Percentiles rank a stretch among this genome's conserved stretches.
phyloP scores from a whole-genome alignment of 495 filamentous ascomycete species.

The Hypoxylon trugodes region DNA sequence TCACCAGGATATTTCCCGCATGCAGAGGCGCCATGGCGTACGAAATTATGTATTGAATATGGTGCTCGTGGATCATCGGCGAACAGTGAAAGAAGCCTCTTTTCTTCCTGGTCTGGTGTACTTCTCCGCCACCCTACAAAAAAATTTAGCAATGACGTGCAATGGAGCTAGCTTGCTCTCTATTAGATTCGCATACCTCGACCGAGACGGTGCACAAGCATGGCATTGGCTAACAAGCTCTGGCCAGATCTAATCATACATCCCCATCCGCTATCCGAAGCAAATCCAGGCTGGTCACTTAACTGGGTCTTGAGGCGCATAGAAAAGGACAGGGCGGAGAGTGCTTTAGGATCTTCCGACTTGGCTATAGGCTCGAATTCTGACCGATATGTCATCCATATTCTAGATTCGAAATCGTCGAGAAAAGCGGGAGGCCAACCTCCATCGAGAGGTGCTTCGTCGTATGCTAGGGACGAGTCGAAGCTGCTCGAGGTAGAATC shows the following conservation, averaged over 20 bases:
- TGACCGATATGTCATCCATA: constrained; percentile 97
- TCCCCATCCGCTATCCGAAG: constrained; percentile 95
- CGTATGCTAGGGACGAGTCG: constrained; percentile 58
- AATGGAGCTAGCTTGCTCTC: not conserved
- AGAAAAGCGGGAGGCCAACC: constrained; percentile 89
- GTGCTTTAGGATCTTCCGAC: constrained; percentile 72
- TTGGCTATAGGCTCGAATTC: constrained; percentile 86
- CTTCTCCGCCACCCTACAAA: constrained; percentile 79
- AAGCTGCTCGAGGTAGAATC: constrained; percentile 58
- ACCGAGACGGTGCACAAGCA: constrained; percentile 75
- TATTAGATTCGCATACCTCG: constrained; percentile 66
- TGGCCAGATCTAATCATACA: constrained; percentile 99
- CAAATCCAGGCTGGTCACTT: constrained; percentile 82
- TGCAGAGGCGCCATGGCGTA: constrained; percentile 82
- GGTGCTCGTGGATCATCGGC: constrained; percentile 86
- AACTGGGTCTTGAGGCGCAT: constrained; percentile 86
- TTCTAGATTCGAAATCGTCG: constrained; percentile 88
- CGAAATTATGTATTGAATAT: constrained; percentile 96
- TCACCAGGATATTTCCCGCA: constrained; percentile 96
- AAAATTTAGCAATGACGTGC: constrained; percentile 34
- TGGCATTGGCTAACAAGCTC: constrained; percentile 86
- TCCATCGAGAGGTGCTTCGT: constrained; percentile 59
- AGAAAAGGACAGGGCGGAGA: constrained; percentile 79
- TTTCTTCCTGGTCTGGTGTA: constrained; percentile 67
- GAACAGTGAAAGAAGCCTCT: constrained; percentile 79